Evolutionary conservation across 1,284 basidiomycete species (phyloP), one percentile per base, ranked within the genome.

Genomic region (Rhizoctonia solani): DNA sequence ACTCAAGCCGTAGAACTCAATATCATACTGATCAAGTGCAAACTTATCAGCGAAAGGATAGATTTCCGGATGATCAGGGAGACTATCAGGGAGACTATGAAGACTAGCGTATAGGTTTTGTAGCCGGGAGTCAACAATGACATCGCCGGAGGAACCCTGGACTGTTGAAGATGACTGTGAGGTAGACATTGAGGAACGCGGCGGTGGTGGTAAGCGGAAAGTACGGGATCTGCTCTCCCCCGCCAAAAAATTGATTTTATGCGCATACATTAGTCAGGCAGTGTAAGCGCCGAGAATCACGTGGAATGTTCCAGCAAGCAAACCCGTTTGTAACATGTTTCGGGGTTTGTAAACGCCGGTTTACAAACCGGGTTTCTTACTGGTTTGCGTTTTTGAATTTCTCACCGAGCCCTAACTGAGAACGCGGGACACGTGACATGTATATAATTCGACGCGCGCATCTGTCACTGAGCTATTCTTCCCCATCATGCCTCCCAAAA

Each of bases 401-500:
- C 32, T 34, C 11, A 34, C 32, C 4, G 32, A 34, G 32, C 32
- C 32, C 32, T 34, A 34, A n/a, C n/a, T n/a, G n/a, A n/a, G n/a
- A 19, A 46, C 44, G 46, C 54, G 39, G 5, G 2, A 1, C 58
- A 63, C 58, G 58, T 63, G 58, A 63, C 47, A n/a, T 50, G 32
- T 29, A 47, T 52, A 50, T 50, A 34, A 14, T 23, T 21, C 21
- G 47, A n/a, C 58, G n/a, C n/a, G 4, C 37, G 44, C 23, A n/a
- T 39, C 34, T 19, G n/a, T 9, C 37, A 8, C 16, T 11, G 21
- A 5, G 32, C 34, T 19, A 16, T 6, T 42, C n/a, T 41, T 39
- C 44, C 39, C 54, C 54, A 16, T n/a, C 30, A 63, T 63, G 58
- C 58, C 58, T 41, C 58, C 58, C 19, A 63, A 50, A 49, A 61